A percentile compares a stretch with the other conserved stretches of the same genome.
These are phyloP conservation scores for Fraxinus pennsylvanica DNA, from an alignment of 257 asterid genomes.

Conservation along the genomic window DNA sequence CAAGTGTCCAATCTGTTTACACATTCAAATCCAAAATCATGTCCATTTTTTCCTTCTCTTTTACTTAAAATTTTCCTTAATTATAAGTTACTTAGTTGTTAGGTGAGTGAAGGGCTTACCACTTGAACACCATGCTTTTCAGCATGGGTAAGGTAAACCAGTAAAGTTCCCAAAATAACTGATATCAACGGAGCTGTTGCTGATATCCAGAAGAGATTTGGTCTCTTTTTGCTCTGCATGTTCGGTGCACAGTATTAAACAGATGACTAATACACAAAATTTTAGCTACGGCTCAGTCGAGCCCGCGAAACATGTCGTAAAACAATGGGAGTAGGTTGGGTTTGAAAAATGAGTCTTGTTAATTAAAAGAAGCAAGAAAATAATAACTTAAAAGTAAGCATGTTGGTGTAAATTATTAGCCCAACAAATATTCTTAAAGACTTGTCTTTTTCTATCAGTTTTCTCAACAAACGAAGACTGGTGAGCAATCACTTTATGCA, in stretches of 20 bases:
- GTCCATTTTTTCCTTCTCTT: background rate
- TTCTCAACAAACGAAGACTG: background rate
- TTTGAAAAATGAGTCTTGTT: background rate
- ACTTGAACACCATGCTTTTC: slow-evolving; percentile 90
- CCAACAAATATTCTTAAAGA: background rate
- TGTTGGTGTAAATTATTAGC: background rate
- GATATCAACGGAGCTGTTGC: slow-evolving; percentile 89
- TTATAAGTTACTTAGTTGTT: too few species aligned
- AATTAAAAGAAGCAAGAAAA: background rate
- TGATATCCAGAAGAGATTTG: slow-evolving; percentile 83
- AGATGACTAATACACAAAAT: background rate
- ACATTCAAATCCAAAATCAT: slow-evolving; percentile 11
- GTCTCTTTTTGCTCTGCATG: slow-evolving; percentile 77
- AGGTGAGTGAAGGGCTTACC: slow-evolving; percentile 41
- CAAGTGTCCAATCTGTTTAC: slow-evolving; percentile 81
- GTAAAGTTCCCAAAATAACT: slow-evolving; percentile 70
- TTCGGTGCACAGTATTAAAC: background rate
- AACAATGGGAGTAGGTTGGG: background rate
- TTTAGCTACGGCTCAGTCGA: background rate
- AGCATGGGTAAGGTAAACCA: slow-evolving; percentile 84
- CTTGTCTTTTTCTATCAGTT: background rate
- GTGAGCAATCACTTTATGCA: background rate
- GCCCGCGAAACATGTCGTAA: background rate
- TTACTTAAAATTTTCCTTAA: background rate
- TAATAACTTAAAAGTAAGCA: background rate